Evolutionary conservation across 108 stramenopile genomes (phyloP), one percentile per base, ranked within the genome.

Genomic region (Schizochytrium sp.): DNA sequence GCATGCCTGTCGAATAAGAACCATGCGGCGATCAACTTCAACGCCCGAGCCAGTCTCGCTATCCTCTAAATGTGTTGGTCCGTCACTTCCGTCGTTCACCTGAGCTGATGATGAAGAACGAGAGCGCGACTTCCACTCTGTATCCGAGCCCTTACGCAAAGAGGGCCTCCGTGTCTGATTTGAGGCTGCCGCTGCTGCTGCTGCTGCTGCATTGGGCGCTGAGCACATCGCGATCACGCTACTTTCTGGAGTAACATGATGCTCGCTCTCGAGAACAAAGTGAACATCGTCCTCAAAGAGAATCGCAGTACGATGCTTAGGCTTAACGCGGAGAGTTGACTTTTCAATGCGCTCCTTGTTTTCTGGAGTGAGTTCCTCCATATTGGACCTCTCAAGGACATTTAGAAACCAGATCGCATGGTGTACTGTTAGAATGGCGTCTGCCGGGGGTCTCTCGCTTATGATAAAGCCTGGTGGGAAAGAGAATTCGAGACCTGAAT

Each of bases 201-300:
- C 53, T 2, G 47, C 53, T 2, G 76, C 76, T n/a, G 50, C 76
- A 53, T 83, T 83, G 28, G 76, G 47, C 15, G 76, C 76, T 13
- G 47, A 5, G 50, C 76, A 49, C 76, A 55, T 49, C n/a, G 47
- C 53, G 15, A 83, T 55, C 28, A 55, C 53, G 47, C 53, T 55
- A 47, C 5, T 83, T 38, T 83, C 76, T 5, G 53, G 76, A 40
- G 55, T 3, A 53, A 83, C 50, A 28, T 50, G 8, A 28, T 83
- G 76, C 76, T 46, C 12, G 47, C 50, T 83, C 28, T 55, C 50
- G 0, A 83, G 76, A 5, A 83, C 76, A 50, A 83, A 83, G 53
- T 50, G 47, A 47, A 55, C 76, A 28, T 83, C 76, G 76, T 83
- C 76, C 53, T 83, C 76, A 2, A 83, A 83, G 13, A 83, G 76